These are phyloP conservation scores for Lyophyllum atratum DNA, from an alignment of 768 basidiomycete genomes.

Conservation along the genomic window DNA sequence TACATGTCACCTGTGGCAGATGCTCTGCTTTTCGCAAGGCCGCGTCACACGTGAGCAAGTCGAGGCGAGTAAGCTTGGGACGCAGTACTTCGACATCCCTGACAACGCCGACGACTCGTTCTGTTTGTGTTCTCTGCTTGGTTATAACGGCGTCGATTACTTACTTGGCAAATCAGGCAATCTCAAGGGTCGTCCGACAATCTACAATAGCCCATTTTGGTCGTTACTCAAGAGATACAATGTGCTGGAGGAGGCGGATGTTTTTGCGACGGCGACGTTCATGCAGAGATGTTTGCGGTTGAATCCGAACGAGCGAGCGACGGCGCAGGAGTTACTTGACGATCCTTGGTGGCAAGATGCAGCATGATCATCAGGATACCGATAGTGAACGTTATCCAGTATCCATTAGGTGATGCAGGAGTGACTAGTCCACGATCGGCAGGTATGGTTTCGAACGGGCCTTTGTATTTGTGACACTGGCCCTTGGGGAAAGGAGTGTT, in stretches of 20 bases:
- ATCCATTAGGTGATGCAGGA: not conserved
- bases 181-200: slow-evolving; percentile 10
- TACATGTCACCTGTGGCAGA: not conserved
- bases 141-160: not conserved
- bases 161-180: slow-evolving; percentile 14
- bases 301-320: slow-evolving; percentile 23
- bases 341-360: slow-evolving; percentile 16
- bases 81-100: slow-evolving; percentile 13
- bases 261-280: slow-evolving; percentile 13
- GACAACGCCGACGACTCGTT: not conserved
- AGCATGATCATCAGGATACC: too few relatives aligned
- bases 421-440: not conserved
- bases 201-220: slow-evolving; percentile 14
- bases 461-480: not conserved
- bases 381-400: not conserved
- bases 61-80: slow-evolving; percentile 7
- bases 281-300: slow-evolving; percentile 25
- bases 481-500: too few relatives aligned
- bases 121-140: too few relatives aligned
- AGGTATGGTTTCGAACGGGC: not conserved
- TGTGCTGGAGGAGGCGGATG: slow-evolving; percentile 13
- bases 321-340: slow-evolving; percentile 22
- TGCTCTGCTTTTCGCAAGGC: slow-evolving; percentile 3
- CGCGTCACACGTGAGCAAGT: not conserved
- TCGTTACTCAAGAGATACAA: slow-evolving; percentile 15